phyloP scores from a whole-genome alignment of 495 filamentous ascomycete species.

The Neurospora africana region DNA sequence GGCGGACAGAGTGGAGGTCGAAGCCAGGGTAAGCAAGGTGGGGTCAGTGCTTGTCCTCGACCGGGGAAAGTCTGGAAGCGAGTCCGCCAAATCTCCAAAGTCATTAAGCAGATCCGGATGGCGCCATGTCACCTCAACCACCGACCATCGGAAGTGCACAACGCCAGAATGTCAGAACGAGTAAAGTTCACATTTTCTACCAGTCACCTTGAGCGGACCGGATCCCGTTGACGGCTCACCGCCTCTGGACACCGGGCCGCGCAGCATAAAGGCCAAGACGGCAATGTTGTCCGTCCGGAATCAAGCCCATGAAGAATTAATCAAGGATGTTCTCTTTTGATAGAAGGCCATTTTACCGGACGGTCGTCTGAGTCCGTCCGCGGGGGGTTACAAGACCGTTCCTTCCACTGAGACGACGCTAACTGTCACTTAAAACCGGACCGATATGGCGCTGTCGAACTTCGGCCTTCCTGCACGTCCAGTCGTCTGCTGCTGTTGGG shows the following conservation, averaged over 20 bases:
- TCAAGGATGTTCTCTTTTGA: neutral
- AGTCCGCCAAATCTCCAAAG: neutral
- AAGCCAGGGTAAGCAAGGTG: neutral
- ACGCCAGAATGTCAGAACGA: neutral
- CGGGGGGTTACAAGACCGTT: neutral
- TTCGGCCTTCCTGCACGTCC: neutral
- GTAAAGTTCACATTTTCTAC: neutral
- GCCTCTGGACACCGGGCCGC: neutral
- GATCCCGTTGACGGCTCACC: neutral
- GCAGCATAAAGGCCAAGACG: neutral
- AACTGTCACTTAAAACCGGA: neutral
- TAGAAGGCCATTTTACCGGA: neutral
- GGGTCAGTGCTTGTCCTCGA: neutral
- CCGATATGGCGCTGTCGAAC: neutral
- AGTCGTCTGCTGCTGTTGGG: neutral
- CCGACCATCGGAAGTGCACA: neutral
- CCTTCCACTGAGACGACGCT: neutral
- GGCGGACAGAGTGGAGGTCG: neutral
- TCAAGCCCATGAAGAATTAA: neutral
- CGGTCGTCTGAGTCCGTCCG: neutral
- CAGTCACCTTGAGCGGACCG: neutral
- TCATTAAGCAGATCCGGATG: neutral
- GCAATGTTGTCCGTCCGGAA: neutral
- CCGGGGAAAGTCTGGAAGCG: neutral
- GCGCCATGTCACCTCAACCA: neutral